Conservation (phyloP, 257 asterid genomes). For the Solanum etuberosum region DNA sequence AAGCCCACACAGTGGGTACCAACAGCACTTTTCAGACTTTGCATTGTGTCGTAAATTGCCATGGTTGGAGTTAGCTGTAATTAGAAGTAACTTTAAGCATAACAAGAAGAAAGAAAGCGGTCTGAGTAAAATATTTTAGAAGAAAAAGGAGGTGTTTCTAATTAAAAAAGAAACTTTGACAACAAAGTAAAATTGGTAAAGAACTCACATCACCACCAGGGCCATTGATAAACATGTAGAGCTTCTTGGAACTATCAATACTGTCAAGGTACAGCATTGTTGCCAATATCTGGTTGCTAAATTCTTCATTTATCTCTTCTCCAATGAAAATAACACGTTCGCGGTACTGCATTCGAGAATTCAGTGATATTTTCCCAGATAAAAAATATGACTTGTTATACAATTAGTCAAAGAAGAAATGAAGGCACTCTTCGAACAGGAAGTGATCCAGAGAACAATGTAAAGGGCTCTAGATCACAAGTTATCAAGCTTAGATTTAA, state of each 20-base stretch:
- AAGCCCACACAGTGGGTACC: conserved; percentile 77
- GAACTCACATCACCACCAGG: conserved; percentile 97
- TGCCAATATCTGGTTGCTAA: conserved; percentile 85
- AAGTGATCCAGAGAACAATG: neutral
- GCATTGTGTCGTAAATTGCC: conserved; percentile 96
- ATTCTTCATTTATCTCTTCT: conserved; percentile 69
- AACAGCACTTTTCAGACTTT: conserved; percentile 70
- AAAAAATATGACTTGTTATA: neutral
- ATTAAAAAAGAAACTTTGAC: neutral
- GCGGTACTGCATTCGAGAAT: conserved; percentile 58
- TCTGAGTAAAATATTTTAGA: neutral
- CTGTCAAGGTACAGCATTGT: conserved; percentile 93
- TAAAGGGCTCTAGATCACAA: neutral
- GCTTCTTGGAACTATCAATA: conserved; percentile 55
- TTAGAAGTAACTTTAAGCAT: neutral
- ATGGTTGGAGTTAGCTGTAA: conserved; percentile 87
- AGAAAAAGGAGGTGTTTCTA: neutral
- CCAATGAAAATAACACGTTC: conserved; percentile 84
- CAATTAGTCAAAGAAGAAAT: neutral
- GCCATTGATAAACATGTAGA: conserved; percentile 63
- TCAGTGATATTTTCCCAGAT: neutral
- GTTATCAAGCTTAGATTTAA: neutral
- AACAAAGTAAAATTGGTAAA: neutral
- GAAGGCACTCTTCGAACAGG: neutral
- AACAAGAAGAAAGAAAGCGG: neutral